Percentiles rank a stretch among this genome's conserved stretches.
Evolutionary conservation across 495 filamentous ascomycete species (phyloP).

Genomic region (Immersiella caudata): DNA sequence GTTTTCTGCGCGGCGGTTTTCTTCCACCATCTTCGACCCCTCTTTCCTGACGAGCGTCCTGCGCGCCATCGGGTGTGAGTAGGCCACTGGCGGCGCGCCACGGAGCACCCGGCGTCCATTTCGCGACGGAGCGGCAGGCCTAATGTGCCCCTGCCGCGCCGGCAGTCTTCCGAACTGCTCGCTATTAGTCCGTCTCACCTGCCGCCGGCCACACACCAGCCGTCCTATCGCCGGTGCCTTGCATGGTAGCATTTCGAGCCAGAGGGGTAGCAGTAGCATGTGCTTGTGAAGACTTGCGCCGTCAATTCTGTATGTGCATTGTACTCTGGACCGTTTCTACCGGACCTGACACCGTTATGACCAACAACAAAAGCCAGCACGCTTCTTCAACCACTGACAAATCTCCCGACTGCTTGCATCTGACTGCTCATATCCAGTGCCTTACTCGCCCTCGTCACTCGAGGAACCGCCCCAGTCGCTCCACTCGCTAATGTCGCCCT

Average conservation of each 20-base stretch:
- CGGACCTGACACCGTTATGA: not conserved
- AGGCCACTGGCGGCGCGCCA: not conserved
- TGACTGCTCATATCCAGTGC: not conserved
- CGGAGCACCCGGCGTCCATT: not conserved
- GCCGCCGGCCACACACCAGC: not conserved
- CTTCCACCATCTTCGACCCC: not conserved
- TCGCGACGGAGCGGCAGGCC: not conserved
- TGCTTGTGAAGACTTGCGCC: not conserved
- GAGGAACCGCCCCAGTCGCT: constrained; percentile 18
- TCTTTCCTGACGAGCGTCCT: not conserved
- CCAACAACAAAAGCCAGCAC: not conserved
- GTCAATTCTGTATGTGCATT: not conserved
- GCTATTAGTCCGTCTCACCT: not conserved
- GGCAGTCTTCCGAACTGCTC: not conserved
- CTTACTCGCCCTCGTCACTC: not conserved
- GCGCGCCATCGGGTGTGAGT: not conserved
- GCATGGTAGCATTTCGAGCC: not conserved
- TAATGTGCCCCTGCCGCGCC: not conserved
- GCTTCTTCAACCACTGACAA: not conserved
- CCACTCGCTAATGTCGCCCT: constrained; percentile 15
- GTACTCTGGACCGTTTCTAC: not conserved
- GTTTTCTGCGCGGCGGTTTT: not conserved
- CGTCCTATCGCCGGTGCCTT: not conserved
- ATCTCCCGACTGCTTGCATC: not conserved
- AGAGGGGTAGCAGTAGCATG: not conserved